These are phyloP conservation scores for Pseudognaphalium luteoalbum DNA, from an alignment of 129 eudicot genomes.

Conservation along the genomic window DNA sequence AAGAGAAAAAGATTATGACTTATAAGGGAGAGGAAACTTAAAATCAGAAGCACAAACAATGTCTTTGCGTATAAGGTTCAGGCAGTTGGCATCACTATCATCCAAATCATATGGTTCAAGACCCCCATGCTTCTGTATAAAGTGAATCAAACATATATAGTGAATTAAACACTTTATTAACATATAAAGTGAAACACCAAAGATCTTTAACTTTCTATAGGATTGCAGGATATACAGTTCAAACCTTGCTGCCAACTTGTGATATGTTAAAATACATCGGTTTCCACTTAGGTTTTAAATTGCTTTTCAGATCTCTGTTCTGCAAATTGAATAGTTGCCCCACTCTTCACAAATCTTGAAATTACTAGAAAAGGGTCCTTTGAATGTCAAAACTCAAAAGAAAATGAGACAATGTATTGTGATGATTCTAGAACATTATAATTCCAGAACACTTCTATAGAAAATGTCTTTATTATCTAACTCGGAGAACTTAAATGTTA, in stretches of 20 bases:
- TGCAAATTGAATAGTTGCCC: constrained; percentile 67
- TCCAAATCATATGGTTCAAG: constrained; percentile 34
- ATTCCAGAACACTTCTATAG: constrained; percentile 61
- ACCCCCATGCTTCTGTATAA: too few relatives aligned
- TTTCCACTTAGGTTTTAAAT: constrained; percentile 77
- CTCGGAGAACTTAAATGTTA: constrained; percentile 57
- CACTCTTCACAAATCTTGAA: constrained; percentile 61
- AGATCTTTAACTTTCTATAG: neutral
- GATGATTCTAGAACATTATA: neutral
- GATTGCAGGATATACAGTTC: constrained; percentile 6
- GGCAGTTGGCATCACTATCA: constrained; percentile 74
- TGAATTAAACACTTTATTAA: too few relatives aligned
- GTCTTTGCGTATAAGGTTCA: constrained; percentile 69
- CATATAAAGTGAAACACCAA: too few relatives aligned
- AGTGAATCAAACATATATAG: too few relatives aligned
- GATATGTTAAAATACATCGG: constrained; percentile 59
- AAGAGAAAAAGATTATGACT: constrained; percentile 73
- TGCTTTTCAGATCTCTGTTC: constrained; percentile 78
- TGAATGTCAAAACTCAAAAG: too few relatives aligned
- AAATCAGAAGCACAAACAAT: constrained; percentile 83
- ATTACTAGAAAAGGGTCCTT: constrained; percentile 27
- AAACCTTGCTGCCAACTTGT: constrained; percentile 91
- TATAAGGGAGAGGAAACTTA: constrained; percentile 84
- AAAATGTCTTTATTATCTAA: constrained; percentile 82
- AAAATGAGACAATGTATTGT: too few relatives aligned